phyloP scores from a whole-genome alignment of 164 flowering plant genomes.

The Stephania cephalantha region DNA sequence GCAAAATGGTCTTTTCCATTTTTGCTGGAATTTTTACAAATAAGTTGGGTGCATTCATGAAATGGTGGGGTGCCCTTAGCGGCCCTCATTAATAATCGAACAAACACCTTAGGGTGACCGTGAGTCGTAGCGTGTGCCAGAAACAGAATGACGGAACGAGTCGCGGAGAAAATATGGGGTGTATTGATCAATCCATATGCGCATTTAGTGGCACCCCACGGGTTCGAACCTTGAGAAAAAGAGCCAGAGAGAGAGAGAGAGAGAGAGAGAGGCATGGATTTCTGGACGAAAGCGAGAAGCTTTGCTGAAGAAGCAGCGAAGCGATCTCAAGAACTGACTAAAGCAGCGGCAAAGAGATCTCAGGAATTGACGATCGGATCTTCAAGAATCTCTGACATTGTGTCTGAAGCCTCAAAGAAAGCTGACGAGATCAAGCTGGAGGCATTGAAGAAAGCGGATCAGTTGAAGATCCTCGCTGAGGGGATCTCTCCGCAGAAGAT shows the following conservation, averaged over 20 bases:
- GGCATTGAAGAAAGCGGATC: constrained; percentile 51
- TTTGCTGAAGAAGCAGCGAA: constrained; percentile 74
- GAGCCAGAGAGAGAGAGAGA: background rate
- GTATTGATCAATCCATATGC: too few relatives aligned
- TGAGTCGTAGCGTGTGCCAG: too few relatives aligned
- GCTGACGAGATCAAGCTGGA: constrained; percentile 45
- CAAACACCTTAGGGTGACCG: too few relatives aligned
- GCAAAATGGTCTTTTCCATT: too few relatives aligned
- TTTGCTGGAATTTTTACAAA: too few relatives aligned
- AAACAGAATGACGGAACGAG: too few relatives aligned
- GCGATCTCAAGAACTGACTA: constrained; percentile 49
- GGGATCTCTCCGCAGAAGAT: constrained; percentile 28
- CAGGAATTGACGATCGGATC: constrained; percentile 48
- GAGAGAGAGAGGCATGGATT: constrained; percentile 36
- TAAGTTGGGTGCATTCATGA: too few relatives aligned
- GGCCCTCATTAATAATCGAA: too few relatives aligned
- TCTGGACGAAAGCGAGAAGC: constrained; percentile 59
- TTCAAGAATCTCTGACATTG: constrained; percentile 44
- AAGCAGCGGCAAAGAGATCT: constrained; percentile 54
- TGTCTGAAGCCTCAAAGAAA: constrained; percentile 53
- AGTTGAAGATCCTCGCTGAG: constrained; percentile 52
- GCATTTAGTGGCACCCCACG: background rate
- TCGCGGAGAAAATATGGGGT: too few relatives aligned
- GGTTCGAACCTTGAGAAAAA: background rate
- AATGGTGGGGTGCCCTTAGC: too few relatives aligned